These are phyloP conservation scores for Aschersonia sp. DNA, from an alignment of 2,329 filamentous ascomycete species.

Conservation along the genomic window DNA sequence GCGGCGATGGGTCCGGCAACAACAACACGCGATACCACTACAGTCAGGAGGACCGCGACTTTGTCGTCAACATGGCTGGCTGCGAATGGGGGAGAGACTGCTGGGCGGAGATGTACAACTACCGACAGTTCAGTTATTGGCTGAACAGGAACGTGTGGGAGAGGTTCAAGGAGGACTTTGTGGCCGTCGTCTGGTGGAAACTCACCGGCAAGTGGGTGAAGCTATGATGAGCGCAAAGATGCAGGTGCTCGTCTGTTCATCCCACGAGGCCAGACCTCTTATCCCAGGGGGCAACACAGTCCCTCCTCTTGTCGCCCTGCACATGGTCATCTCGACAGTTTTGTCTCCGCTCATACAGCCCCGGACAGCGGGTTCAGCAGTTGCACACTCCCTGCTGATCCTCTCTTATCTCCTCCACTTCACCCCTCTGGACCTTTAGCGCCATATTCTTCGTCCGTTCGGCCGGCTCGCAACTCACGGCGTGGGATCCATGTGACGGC, in stretches of 20 bases:
- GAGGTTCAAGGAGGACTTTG: constrained; percentile 51
- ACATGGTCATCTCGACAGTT: no score
- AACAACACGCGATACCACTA: constrained; percentile 76
- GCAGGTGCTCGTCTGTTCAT: constrained; percentile 2
- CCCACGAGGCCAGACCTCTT: background rate
- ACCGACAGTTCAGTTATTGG: constrained; percentile 78
- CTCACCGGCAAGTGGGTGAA: constrained; percentile 46
- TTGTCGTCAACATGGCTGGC: constrained; percentile 95
- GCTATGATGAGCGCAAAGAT: constrained; percentile 18
- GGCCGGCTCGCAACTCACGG: no score
- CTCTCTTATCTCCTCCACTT: no score
- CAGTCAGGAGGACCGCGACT: constrained; percentile 70
- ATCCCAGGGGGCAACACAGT: background rate
- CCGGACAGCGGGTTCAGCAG: no score
- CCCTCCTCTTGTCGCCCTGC: no score
- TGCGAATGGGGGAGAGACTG: constrained; percentile 96
- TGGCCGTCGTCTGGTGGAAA: constrained; percentile 48
- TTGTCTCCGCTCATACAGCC: no score
- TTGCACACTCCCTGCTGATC: no score
- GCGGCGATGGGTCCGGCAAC: constrained; percentile 49
- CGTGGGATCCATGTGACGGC: no score
- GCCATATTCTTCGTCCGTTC: no score
- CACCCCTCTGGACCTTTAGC: no score
- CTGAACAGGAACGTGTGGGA: constrained; percentile 79
- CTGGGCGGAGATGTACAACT: constrained; percentile 96